Evolutionary conservation across 1,284 basidiomycete species (phyloP).

Genomic region (Apiotrichum brassicae): DNA sequence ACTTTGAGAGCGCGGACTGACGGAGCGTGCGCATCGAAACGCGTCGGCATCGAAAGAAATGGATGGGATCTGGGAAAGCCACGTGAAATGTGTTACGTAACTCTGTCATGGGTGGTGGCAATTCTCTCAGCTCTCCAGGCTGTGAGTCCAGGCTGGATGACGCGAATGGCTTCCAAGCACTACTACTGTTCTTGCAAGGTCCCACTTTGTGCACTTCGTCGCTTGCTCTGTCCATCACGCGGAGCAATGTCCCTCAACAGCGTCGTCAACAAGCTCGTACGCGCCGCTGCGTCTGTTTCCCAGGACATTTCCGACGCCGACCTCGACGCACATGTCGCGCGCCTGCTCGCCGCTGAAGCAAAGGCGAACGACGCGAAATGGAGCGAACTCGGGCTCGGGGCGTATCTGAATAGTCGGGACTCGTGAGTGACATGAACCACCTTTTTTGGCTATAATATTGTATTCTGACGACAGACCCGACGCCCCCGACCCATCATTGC

Average conservation of each 20-base stretch:
- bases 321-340: conserved; percentile 79
- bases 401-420: conserved; percentile 47
- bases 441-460: no score
- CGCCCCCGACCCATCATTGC: conserved; percentile 50
- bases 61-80: no score
- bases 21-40: background rate
- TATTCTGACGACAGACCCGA: conserved; percentile 32
- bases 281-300: conserved; percentile 65
- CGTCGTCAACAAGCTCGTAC: conserved; percentile 75
- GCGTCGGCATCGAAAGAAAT: conserved; percentile 1
- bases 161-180: no score
- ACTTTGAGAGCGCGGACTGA: no score
- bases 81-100: no score
- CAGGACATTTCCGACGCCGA: conserved; percentile 67
- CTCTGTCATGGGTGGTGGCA: no score
- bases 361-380: conserved; percentile 70
- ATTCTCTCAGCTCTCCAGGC: no score
- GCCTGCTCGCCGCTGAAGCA: conserved; percentile 80
- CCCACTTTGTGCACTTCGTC: background rate
- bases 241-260: conserved; percentile 55
- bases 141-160: no score
- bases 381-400: conserved; percentile 42
- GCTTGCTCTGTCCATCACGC: background rate
- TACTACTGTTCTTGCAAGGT: no score
- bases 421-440: conserved; percentile 60